Conservation (phyloP, 176 grass and related monocot genomes). For the bread wheat (Triticum aestivum) region DNA sequence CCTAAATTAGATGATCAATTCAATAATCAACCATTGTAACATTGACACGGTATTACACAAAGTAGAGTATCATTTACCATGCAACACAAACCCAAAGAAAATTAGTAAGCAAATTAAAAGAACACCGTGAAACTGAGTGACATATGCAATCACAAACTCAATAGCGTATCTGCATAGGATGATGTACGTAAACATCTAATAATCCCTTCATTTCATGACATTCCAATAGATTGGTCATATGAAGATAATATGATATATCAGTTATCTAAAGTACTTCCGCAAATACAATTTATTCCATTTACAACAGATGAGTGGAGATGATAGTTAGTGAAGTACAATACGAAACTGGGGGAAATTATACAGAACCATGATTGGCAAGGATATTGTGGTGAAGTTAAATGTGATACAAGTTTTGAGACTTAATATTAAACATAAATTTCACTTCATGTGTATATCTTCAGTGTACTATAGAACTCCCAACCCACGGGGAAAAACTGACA, state of each 20-base stretch:
- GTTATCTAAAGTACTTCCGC: background rate
- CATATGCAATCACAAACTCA: background rate
- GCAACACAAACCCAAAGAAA: constrained; percentile 20
- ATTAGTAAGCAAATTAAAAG: background rate
- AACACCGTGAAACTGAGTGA: background rate
- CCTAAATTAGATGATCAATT: constrained; percentile 7
- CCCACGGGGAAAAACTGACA: constrained; percentile 8
- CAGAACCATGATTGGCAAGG: background rate
- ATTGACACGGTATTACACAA: background rate
- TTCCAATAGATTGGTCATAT: background rate
- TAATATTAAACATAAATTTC: background rate
- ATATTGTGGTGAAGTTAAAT: background rate
- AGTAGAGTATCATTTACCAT: background rate
- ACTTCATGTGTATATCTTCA: constrained; percentile 1
- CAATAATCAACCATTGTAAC: background rate
- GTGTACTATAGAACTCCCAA: background rate
- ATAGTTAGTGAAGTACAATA: background rate
- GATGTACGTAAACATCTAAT: background rate
- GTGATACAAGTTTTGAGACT: background rate
- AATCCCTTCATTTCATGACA: background rate
- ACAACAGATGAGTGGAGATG: background rate
- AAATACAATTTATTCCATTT: constrained; percentile 1
- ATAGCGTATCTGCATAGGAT: background rate
- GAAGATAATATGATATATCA: background rate
- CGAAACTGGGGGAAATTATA: background rate